Base-by-base conservation (phyloP, 345 rosid species). In the Hirschfeldia incana region DNA sequence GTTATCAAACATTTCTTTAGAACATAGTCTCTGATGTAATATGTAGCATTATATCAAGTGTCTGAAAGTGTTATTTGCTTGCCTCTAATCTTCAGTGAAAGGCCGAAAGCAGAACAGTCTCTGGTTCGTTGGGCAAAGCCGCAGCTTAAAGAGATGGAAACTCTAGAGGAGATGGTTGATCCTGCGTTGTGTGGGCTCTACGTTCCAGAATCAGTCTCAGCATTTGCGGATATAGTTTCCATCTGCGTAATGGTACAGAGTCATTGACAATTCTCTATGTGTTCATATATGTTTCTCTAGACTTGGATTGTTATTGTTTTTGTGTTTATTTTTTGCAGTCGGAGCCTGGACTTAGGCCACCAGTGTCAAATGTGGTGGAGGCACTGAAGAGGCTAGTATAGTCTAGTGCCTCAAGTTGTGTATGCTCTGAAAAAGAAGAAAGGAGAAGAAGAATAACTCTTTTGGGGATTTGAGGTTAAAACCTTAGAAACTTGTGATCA, bases 171-270 rank as follows among this genome's bases (percentile, higher is more conserved):
- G 49, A 91, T 94, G 94, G 98, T 84, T 12, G 97, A 94, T 72
- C 98, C 98, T 16, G 93, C 98, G 3, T 80, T 94, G 77, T 89
- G 97, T 4, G 98, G 98, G 51, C 90, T 94, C n/a, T 94, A 87
- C 67, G 84, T 93, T 81, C 91, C 89, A 67, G 94, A 88, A 78
- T 87, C 98, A 5, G 83, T 94, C 75, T 87, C 97, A 5, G 37
- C 90, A 74, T 92, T 94, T 65, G 97, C 97, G 2, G 94, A 92
- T 60, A 74, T 87, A 44, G 88, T 94, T 67, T 89, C 93, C n/a
- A 88, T 89, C 42, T 94, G 98, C 42, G 89, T 92, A 58, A 92
- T 92, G 90, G 98, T 94, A 59, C 1, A 74, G 4, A 33, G 44
- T 37, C 53, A 5, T 29, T 68, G 2, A 27, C 51, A 3, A 70